Base-by-base conservation (phyloP, 495 filamentous ascomycete genomes). In the Aspergillus sclerotiicarbonarius region DNA sequence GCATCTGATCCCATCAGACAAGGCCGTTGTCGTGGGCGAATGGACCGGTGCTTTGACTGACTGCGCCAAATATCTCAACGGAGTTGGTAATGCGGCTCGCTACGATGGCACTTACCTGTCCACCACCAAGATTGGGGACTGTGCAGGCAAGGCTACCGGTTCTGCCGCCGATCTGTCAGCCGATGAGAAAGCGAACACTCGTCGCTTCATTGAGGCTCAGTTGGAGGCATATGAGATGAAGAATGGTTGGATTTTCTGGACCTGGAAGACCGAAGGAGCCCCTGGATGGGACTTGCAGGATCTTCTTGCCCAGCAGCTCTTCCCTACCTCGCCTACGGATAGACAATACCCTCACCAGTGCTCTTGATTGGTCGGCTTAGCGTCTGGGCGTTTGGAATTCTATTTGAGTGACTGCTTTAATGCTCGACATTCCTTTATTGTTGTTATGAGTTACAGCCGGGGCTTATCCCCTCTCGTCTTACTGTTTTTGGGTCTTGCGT, bases 211-310 rank as follows among this genome's bases (percentile, higher is more conserved):
- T 54, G 86, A 90, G 63, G 87, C 84, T 6, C 89, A 92, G 67
- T 75, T 92, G 12, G 87, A 89, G 65, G 87, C 87, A 7, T 91
- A 81, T 62, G 88, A 91, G 74, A 75, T 78, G 64, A 81, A 79
- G 18, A 73, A 66, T 0, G 89, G 89, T 15, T 92, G 89, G 89
- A 73, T 92, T 56, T 91, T 88, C 73, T 92, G 89, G 89, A 85
- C 84, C 6, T 91, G 89, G 84, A 92, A 91, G 75, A 90, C 85
- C n/a, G 89, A 95, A 62, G 86, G 81, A 39, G 83, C 90, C 29
- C 92, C 92, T 0, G 90, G 92, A 71, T 96, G 92, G 92, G 84
- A 93, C 67, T 86, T 95, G 80, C 76, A 85, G 75, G 80, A 81
- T 71, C 78, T 86, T 53, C 64, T 87, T 18, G 76, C 69, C 6